phyloP scores from a whole-genome alignment of 768 basidiomycete genomes.

The Agrocybe praecox region DNA sequence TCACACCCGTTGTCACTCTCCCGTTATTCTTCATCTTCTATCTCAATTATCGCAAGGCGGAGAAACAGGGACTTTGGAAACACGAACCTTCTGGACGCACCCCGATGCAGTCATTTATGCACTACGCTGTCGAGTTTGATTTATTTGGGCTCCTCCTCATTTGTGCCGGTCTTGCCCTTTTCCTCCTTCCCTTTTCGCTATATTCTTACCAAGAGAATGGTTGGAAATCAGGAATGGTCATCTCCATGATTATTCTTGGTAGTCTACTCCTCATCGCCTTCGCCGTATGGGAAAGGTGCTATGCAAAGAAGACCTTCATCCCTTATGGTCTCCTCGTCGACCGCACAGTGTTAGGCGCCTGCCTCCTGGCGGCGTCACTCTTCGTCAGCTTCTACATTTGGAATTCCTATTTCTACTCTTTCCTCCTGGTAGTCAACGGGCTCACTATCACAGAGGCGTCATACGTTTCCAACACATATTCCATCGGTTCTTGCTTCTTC shows the following conservation, averaged over 20 bases:
- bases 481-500: constrained; percentile 5
- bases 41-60: constrained; percentile 1
- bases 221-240: constrained; percentile 2
- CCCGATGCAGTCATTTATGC: neutral
- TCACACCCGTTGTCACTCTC: constrained; percentile 1
- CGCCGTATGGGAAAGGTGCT: neutral
- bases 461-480: constrained; percentile 1
- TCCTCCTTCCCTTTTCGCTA: constrained; percentile 5
- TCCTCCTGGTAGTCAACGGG: constrained; percentile 3
- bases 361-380: neutral
- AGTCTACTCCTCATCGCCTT: constrained; percentile 1
- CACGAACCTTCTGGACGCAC: neutral
- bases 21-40: constrained; percentile 5
- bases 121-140: constrained; percentile 2
- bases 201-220: constrained; percentile 1
- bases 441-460: constrained; percentile 5
- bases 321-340: constrained; percentile 4
- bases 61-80: neutral
- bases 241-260: constrained; percentile 1
- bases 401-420: constrained; percentile 3
- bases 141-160: constrained; percentile 1
- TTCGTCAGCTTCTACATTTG: constrained; percentile 1
- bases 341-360: constrained; percentile 3
- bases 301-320: neutral
- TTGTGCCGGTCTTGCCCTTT: neutral